phyloP scores from a whole-genome alignment of 2,329 filamentous ascomycete genomes.

The Chaetomium sp. region DNA sequence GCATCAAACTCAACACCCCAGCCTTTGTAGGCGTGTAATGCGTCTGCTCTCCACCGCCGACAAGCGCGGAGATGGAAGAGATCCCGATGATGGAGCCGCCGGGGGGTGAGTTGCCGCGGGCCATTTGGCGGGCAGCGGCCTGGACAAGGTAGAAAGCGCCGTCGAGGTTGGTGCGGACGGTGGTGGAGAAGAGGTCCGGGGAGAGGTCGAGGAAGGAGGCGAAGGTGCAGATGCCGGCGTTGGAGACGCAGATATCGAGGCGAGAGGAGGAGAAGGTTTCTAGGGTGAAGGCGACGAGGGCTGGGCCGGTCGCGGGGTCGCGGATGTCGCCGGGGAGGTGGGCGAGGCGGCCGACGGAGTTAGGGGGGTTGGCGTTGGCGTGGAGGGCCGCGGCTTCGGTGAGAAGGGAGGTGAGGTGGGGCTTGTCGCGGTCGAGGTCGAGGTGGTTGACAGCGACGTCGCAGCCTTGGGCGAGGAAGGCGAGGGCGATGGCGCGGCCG shows the following conservation, averaged over 20 bases:
- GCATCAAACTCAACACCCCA: constrained; percentile 73
- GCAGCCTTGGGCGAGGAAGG: constrained; percentile 71
- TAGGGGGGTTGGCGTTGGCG: constrained; percentile 29
- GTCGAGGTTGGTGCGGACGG: constrained; percentile 73
- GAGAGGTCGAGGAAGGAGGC: constrained; percentile 74
- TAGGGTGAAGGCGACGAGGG: constrained; percentile 62
- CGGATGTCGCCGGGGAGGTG: constrained; percentile 72
- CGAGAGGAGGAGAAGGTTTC: constrained; percentile 47
- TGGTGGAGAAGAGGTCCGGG: constrained; percentile 62
- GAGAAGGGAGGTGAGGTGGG: constrained; percentile 48
- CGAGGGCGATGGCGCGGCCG: constrained; percentile 75
- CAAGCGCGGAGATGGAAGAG: constrained; percentile 65
- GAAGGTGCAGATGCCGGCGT: constrained; percentile 85
- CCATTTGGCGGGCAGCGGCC: constrained; percentile 80
- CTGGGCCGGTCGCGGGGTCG: constrained; percentile 61
- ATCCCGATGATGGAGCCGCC: constrained; percentile 79
- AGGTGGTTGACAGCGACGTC: constrained; percentile 77
- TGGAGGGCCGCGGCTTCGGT: constrained; percentile 44
- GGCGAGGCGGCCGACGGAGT: constrained; percentile 46
- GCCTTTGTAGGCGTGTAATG: constrained; percentile 91
- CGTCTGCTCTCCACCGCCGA: constrained; percentile 70
- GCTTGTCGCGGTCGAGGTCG: constrained; percentile 46
- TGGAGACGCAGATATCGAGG: constrained; percentile 76
- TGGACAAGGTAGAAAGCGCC: constrained; percentile 86
- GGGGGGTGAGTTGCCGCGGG: constrained; percentile 56